Evolutionary conservation across 1,139 yeast species (phyloP).

Genomic region (Suhomyces coccinellae): DNA sequence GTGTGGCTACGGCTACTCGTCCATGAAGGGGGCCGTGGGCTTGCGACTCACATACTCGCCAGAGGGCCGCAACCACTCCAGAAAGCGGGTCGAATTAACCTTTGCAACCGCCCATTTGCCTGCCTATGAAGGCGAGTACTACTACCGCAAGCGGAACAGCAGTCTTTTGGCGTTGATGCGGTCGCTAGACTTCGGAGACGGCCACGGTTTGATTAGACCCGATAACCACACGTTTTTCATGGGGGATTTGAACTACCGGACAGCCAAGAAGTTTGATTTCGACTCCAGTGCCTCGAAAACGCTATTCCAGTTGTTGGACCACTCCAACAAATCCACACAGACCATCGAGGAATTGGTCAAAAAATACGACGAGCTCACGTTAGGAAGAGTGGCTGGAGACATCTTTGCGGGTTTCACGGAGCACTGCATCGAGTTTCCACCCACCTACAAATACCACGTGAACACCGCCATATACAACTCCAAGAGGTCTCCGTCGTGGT

Average conservation of each 20-base stretch:
- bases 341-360: constrained; percentile 27
- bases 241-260: constrained; percentile 85
- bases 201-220: constrained; percentile 56
- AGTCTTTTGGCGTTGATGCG: constrained; percentile 53
- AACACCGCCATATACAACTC: constrained; percentile 53
- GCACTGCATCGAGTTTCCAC: constrained; percentile 59
- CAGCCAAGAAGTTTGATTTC: constrained; percentile 33
- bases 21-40: constrained; percentile 76
- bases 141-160: constrained; percentile 49
- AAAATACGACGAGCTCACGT: constrained; percentile 60
- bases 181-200: constrained; percentile 61
- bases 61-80: constrained; percentile 15
- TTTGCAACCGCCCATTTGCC: constrained; percentile 71
- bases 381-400: constrained; percentile 42
- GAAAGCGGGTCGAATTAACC: constrained; percentile 44
- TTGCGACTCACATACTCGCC: constrained; percentile 46
- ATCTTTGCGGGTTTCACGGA: constrained; percentile 67
- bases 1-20: constrained; percentile 61
- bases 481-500: constrained; percentile 82
- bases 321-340: constrained; percentile 6
- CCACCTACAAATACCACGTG: constrained; percentile 69
- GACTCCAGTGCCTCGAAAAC: constrained; percentile 1
- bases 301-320: constrained; percentile 10
- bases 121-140: constrained; percentile 68
- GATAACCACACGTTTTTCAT: constrained; percentile 62